Base-by-base conservation (phyloP, 768 basidiomycete genomes). In the Leccinellum luteum region DNA sequence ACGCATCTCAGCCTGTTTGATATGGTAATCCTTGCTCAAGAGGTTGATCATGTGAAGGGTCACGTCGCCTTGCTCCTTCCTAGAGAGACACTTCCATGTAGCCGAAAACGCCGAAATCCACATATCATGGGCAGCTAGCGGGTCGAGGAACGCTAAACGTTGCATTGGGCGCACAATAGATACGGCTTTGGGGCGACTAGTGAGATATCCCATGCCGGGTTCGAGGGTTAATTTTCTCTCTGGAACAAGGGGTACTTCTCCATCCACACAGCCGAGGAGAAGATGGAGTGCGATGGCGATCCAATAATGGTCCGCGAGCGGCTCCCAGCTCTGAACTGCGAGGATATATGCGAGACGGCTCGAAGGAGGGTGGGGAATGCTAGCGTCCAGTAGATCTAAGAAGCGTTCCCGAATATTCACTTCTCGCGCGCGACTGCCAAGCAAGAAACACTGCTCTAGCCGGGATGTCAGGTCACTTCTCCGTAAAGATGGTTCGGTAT, bases 251-350 rank as follows among this genome's bases (percentile, higher is more conserved):
- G 67, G 64, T 30, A 66, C 53, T 41, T 82, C 82, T 5, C 66
- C 66, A 52, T 84, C 82, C 15, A 83, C 75, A n/a, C 82, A 77
- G n/a, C 92, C 91, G 17, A 98, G 81, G 9, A 98, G 76, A 32
- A 98, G 85, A 66, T 96, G 90, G 27, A 98, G 77, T 15, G 94
- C 93, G 19, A 98, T 81, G 62, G 90, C 87, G 32, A 95, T 87
- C 97, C 97, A 99, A 65, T 97, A 93, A 54, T 90, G 85, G 59
- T 96, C 94, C 3, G 91, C 85, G 19, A 99, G 74, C 2, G 87
- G 84, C 56, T 98, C 97, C 97, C 97, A 99, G 64, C 81, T 93
- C 73, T 98, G 96, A 15, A 95, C 89, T 25, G 90, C 94, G 38
- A 96, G 78, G 61, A 98, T 85, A 71, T 95, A 98, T 41, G 89